Conservation (phyloP, 257 asterid genomes). For the Fraxinus excelsior region DNA sequence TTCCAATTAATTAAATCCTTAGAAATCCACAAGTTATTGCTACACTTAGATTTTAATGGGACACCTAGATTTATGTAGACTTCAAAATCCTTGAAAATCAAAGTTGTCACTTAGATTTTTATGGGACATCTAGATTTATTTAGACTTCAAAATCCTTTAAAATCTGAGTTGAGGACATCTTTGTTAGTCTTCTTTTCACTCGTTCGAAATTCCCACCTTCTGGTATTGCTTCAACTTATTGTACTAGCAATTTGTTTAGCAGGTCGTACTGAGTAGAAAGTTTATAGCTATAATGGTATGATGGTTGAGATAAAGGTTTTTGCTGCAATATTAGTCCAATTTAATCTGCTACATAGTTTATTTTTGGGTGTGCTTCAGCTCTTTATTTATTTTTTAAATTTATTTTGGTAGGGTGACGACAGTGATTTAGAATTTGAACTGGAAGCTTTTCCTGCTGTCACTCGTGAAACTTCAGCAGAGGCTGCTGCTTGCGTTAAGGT, state of each 20-base stretch:
- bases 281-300: background rate
- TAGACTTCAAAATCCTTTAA: no score
- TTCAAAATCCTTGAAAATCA: no score
- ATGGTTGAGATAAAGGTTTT: background rate
- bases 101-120: no score
- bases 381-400: slow-evolving; percentile 4
- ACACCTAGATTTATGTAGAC: no score
- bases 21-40: no score
- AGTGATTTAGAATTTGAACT: slow-evolving; percentile 79
- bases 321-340: slow-evolving; percentile 12
- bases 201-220: background rate
- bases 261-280: background rate
- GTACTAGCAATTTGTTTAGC: background rate
- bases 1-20: no score
- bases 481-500: slow-evolving; percentile 88
- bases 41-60: no score
- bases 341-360: background rate
- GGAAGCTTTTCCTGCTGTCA: slow-evolving; percentile 68
- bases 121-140: no score
- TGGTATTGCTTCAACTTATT: slow-evolving; percentile 1
- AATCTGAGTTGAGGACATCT: no score
- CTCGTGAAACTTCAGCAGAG: slow-evolving; percentile 73
- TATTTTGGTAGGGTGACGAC: slow-evolving; percentile 65
- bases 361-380: background rate
- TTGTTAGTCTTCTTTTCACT: no score